A percentile compares a stretch with the other conserved stretches of the same genome.
Conservation (phyloP, 2,329 filamentous ascomycete species). For the Aspergillus quadricinctus region DNA sequence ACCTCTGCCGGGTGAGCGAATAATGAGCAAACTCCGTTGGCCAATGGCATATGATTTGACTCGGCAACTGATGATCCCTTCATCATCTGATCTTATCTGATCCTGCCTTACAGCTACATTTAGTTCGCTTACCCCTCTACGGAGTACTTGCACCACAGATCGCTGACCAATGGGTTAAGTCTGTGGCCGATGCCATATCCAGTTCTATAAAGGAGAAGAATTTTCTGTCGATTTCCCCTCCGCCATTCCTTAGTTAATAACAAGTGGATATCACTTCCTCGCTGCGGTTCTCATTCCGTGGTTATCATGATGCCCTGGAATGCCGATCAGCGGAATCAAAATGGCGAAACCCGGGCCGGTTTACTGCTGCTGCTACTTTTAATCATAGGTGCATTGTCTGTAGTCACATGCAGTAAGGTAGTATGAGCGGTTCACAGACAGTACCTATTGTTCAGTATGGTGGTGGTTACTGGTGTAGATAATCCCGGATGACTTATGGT, state of each 20-base stretch:
- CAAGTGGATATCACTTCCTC: neutral
- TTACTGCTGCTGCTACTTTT: neutral
- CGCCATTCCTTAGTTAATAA: neutral
- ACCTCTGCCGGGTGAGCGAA: neutral
- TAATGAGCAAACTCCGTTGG: neutral
- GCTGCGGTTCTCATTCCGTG: neutral
- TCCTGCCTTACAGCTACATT: slow-evolving; percentile 11
- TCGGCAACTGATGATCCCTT: slow-evolving; percentile 9
- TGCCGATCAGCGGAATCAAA: slow-evolving; percentile 13
- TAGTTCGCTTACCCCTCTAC: no score
- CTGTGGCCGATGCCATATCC: neutral
- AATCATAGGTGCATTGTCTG: no score
- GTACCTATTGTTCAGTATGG: no score
- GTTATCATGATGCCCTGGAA: neutral
- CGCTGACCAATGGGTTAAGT: neutral
- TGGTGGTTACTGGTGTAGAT: neutral
- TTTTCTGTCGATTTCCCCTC: slow-evolving; percentile 4
- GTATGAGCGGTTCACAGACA: neutral
- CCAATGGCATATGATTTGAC: neutral
- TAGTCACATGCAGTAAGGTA: no score
- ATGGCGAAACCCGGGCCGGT: slow-evolving; percentile 10
- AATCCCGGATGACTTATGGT: neutral
- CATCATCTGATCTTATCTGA: slow-evolving; percentile 26
- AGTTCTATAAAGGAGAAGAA: neutral
- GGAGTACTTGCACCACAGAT: neutral